These are phyloP conservation scores for Lenzites betulinus DNA, from an alignment of 768 basidiomycete genomes.

Conservation along the genomic window DNA sequence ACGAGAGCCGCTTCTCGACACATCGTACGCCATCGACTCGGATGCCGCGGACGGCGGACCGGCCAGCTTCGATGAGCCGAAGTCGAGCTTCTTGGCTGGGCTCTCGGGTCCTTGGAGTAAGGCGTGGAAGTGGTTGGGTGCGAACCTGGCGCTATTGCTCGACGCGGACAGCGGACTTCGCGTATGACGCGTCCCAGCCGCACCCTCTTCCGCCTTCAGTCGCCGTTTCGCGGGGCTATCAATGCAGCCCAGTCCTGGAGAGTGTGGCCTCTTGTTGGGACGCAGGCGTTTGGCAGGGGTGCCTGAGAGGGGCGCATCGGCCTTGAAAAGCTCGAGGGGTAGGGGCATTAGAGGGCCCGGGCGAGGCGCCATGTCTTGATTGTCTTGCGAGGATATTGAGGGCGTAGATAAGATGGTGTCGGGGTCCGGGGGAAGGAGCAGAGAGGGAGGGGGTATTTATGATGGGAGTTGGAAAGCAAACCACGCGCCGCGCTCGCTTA, in stretches of 20 bases:
- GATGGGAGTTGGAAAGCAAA: constrained; percentile 22
- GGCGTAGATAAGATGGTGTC: neutral
- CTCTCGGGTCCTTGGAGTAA: constrained; percentile 45
- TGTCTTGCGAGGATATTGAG: constrained; percentile 1
- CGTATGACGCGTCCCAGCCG: constrained; percentile 41
- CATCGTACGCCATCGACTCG: neutral
- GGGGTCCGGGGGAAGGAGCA: neutral
- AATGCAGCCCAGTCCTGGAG: constrained; percentile 48
- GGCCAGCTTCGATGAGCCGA: constrained; percentile 36
- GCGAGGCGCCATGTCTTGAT: constrained; percentile 19
- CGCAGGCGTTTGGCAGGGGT: constrained; percentile 32
- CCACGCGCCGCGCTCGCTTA: constrained; percentile 13
- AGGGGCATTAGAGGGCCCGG: constrained; percentile 62
- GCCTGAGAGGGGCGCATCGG: constrained; percentile 34
- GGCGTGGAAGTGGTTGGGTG: constrained; percentile 43
- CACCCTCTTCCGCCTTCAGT: constrained; percentile 57
- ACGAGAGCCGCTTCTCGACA: neutral
- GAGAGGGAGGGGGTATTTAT: constrained; percentile 3
- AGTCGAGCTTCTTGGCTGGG: constrained; percentile 56
- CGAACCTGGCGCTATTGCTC: constrained; percentile 41
- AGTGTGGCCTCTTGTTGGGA: constrained; percentile 61
- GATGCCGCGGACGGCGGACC: neutral
- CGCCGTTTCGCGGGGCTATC: constrained; percentile 72
- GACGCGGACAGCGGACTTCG: constrained; percentile 43
- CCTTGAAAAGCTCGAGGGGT: constrained; percentile 57